These are phyloP conservation scores for Elsinoe fawcettii DNA, from an alignment of 2,329 filamentous ascomycete species.

Conservation along the genomic window DNA sequence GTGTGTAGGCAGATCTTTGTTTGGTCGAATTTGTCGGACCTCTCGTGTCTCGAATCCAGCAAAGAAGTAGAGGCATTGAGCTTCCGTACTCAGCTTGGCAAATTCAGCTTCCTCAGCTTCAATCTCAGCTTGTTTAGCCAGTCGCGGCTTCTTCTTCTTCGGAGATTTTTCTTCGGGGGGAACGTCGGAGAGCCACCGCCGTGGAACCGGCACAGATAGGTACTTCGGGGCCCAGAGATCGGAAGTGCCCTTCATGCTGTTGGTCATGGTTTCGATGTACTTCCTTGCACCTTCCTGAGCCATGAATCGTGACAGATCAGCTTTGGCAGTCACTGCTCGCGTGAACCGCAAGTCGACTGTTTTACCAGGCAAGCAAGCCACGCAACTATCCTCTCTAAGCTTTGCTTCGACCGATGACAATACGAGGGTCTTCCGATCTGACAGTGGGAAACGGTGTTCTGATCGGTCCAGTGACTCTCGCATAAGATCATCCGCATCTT, in stretches of 20 bases:
- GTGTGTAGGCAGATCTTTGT: not conserved
- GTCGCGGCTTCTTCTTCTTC: not conserved
- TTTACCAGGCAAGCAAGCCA: conserved; percentile 11
- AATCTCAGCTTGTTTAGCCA: not conserved
- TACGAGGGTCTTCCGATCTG: not conserved
- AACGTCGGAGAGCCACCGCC: not conserved
- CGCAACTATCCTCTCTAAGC: not conserved
- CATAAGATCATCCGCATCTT: not conserved
- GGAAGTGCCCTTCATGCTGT: conserved; percentile 1
- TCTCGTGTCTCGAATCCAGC: conserved; percentile 16
- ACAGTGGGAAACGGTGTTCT: not conserved
- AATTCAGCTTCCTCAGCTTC: not conserved
- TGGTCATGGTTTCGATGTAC: conserved; percentile 12
- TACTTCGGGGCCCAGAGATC: conserved; percentile 12
- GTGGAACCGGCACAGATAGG: not conserved
- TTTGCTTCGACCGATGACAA: conserved; percentile 9
- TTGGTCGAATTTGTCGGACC: not conserved
- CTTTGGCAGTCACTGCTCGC: not conserved
- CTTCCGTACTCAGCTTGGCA: not conserved
- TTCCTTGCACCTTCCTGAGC: not conserved
- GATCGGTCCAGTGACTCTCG: not conserved
- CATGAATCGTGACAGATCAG: not conserved
- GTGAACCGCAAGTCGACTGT: conserved; percentile 16
- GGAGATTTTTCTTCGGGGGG: not conserved
- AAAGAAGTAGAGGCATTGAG: conserved; percentile 15